Base-by-base conservation (phyloP, 1,284 basidiomycete genomes). In the Pholiota adiposa region DNA sequence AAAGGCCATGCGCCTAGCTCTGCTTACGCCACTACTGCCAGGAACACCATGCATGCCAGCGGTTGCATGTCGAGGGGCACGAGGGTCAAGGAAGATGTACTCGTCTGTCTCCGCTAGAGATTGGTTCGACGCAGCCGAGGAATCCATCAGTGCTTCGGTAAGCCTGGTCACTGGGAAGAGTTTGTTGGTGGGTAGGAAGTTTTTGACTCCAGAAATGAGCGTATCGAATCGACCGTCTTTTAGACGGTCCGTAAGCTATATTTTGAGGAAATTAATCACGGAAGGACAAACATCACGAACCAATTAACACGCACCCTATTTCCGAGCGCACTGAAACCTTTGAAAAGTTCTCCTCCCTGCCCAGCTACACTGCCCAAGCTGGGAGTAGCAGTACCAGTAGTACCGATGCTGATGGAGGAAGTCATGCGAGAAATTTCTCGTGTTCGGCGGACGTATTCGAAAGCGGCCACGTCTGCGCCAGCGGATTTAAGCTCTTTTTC, bases 61-160 rank as follows among this genome's bases (percentile, higher is more conserved):
- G 65, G 79, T 82, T 33, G 74, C 74, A 70, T 83, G 84, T 61
- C 82, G 86, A 61, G 89, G 81, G 2, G 92, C 87, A 23, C 92
- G 88, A 1, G 97, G 97, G 73, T 99, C 97, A 51, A 99, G 88
- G 77, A 93, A 92, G 44, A 99, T 76, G 75, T 93, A 99, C 48
- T 99, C 97, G 73, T 99, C 97, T 3, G 97, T 98, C 76, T 98
- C 97, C 71, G 93, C 89, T 48, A 98, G 76, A 0, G 96, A 97
- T 73, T 96, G 93, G 53, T 94, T 93, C 12, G 94, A 93, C 1
- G 94, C 97, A 0, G 90, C 83, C 0, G 93, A 88, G 0, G 97
- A 96, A 71, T 99, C 97, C 95, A 99, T 98, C 21, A 99, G 81
- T 4, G 97, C 96, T 69, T 98, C 96, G 1, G 94, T 90, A 23